Evolutionary conservation across 495 filamentous ascomycete genomes (phyloP).

Genomic region (Aspergillus indologenus): DNA sequence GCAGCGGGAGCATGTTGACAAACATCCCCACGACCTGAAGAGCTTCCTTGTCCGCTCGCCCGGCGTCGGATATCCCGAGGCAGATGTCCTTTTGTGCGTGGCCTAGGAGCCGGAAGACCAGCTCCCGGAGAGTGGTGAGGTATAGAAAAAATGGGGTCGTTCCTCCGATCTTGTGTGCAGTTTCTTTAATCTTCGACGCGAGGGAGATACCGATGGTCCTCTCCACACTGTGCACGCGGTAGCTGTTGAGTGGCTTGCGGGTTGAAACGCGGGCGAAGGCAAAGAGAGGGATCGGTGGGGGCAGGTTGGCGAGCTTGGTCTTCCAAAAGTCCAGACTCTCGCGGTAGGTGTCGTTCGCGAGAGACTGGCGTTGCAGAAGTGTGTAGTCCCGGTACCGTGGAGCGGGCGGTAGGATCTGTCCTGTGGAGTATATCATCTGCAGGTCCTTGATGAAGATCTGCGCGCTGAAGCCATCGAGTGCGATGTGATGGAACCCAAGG

Average conservation of each 20-base stretch:
- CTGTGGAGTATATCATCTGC: not conserved
- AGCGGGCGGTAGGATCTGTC: not conserved
- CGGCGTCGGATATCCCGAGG: not conserved
- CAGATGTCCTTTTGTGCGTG: not conserved
- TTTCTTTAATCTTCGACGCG: not conserved
- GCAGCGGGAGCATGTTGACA: conserved; percentile 1
- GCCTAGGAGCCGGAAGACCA: not conserved
- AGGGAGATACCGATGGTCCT: not conserved
- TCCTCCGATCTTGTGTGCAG: not conserved
- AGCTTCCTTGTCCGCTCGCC: not conserved
- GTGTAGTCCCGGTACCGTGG: not conserved
- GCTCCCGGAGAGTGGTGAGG: not conserved
- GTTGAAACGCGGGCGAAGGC: not conserved
- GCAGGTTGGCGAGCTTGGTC: not conserved
- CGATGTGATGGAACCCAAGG: not conserved
- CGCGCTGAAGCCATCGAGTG: not conserved
- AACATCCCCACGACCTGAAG: not conserved
- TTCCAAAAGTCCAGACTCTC: not conserved
- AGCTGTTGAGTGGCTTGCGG: not conserved
- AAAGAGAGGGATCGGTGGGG: not conserved
- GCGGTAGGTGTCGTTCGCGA: not conserved
- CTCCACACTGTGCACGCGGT: not conserved
- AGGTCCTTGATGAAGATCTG: conserved; percentile 4
- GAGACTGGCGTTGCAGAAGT: not conserved
- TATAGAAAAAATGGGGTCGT: not conserved